Evolutionary conservation across 1,139 yeast genomes (phyloP).

Genomic region (Debaryomyces udenii): DNA sequence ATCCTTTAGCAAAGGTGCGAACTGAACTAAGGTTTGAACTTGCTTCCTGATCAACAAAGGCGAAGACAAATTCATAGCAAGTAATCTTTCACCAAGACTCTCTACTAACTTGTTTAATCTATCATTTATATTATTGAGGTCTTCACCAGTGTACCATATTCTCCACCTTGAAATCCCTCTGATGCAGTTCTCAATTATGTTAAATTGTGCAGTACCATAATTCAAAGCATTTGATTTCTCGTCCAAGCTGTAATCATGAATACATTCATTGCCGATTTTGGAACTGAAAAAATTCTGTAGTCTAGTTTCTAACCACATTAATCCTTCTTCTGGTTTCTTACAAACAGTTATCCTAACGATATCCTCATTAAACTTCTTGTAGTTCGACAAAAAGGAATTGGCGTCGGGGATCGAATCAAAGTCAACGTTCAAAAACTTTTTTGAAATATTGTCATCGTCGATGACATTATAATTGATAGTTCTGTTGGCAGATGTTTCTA

Average conservation of each 20-base stretch:
- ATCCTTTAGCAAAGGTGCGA: conserved; percentile 88
- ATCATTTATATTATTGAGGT: conserved; percentile 59
- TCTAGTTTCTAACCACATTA: conserved; percentile 78
- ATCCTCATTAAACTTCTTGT: conserved; percentile 85
- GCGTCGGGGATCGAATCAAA: conserved; percentile 88
- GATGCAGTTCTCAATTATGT: conserved; percentile 84
- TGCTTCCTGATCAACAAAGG: conserved; percentile 84
- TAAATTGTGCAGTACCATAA: conserved; percentile 79
- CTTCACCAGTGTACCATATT: conserved; percentile 78
- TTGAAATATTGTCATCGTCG: conserved; percentile 65
- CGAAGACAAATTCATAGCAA: conserved; percentile 75
- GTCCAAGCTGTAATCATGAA: conserved; percentile 57
- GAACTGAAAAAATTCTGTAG: conserved; percentile 75
- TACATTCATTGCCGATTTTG: conserved; percentile 67
- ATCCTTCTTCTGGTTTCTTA: conserved; percentile 78
- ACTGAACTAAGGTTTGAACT: conserved; percentile 93
- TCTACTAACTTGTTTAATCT: conserved; percentile 68
- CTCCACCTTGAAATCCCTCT: conserved; percentile 97
- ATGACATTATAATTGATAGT: conserved; percentile 72
- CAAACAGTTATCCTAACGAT: conserved; percentile 87
- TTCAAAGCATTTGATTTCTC: conserved; percentile 72
- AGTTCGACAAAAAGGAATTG: conserved; percentile 74
- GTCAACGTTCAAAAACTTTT: conserved; percentile 72
- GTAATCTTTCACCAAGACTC: conserved; percentile 72
- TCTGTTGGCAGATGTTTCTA: conserved; percentile 79